A percentile compares a stretch with the other conserved stretches of the same genome.
These are phyloP conservation scores for Cucurbita argyrosperma DNA, from an alignment of 306 rosid species.

Conservation along the genomic window DNA sequence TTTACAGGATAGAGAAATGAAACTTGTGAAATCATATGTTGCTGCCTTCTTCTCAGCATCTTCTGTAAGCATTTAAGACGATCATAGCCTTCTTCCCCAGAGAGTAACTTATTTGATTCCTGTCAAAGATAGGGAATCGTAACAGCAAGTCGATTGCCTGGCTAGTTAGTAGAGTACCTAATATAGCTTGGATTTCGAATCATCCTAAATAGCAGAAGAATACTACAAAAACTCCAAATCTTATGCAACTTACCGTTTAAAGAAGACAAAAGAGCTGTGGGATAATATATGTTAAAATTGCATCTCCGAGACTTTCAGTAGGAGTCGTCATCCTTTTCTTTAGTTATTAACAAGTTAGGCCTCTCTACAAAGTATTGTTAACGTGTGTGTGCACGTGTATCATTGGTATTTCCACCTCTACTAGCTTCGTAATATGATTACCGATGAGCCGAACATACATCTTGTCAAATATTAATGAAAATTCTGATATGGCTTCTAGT, in stretches of 20 bases:
- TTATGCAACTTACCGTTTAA: not conserved
- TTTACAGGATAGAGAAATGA: conserved; percentile 78
- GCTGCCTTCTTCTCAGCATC: conserved; percentile 67
- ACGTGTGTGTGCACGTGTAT: no score
- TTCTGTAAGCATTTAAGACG: conserved; percentile 43
- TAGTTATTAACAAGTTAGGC: not conserved
- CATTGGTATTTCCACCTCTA: not conserved
- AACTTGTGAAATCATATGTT: conserved; percentile 64
- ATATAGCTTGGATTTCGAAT: not conserved
- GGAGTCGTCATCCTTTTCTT: not conserved
- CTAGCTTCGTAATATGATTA: no score
- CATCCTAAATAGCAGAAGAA: not conserved
- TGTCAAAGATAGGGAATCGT: conserved; percentile 10
- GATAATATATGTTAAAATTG: not conserved
- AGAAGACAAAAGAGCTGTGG: not conserved
- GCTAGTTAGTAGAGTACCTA: not conserved
- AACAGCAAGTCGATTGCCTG: not conserved
- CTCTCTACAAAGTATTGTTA: not conserved
- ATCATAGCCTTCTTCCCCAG: conserved; percentile 55
- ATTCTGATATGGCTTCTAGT: not conserved
- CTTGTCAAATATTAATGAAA: not conserved
- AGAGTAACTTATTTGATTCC: conserved; percentile 46
- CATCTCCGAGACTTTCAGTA: not conserved
- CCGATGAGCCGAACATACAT: not conserved
- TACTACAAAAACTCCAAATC: not conserved